Base-by-base conservation (phyloP, 2,329 filamentous ascomycete species). In the Lasiodiplodia gonubiensis region DNA sequence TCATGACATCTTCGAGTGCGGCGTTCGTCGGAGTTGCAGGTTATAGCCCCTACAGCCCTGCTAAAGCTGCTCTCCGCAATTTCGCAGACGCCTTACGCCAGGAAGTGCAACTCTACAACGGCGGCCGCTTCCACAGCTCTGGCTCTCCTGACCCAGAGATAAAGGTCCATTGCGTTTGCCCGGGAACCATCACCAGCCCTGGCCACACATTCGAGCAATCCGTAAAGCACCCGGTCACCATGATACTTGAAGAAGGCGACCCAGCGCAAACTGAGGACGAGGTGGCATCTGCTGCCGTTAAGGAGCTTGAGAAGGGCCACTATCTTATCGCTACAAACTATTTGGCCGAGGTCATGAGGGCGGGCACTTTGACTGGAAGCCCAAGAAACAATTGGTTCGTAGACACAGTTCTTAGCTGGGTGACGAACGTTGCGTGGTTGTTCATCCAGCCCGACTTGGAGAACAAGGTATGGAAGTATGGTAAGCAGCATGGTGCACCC, bases 21-120 rank as follows among this genome's bases (percentile, higher is more conserved):
- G 91, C 91, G 1, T 90, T 97, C 73, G 89, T 90, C 73, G 87
- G 92, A 14, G 79, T 97, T 39, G 87, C 90, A 14, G 95, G 95
- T 30, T 99, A 99, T 79, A 86, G 85, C 0, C 86, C 92, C 0
- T 99, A 99, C 79, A 86, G 89, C 0, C 92, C 94, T 3, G 85
- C 90, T 67, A 99, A 99, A 81, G 89, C 90, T 65, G 95, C 95
- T 1, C 84, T 99, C 71, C 89, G 93, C 68, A 90, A 89, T 18
- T 84, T 99, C 16, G 91, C 91, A 65, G 95, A 99, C 76, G 90
- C 89, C 0, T 83, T 99, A 60, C 88, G 88, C 25, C 92, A 94
- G 75, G 95, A 99, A 80, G 82, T 96, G 52, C 84, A 93, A 73
- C 83, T 97, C 63, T 99, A 98, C 82, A 93, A 94, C 53, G 90